These are phyloP conservation scores for Mollisia scopiformis DNA, from an alignment of 2,329 filamentous ascomycete genomes.

Conservation along the genomic window DNA sequence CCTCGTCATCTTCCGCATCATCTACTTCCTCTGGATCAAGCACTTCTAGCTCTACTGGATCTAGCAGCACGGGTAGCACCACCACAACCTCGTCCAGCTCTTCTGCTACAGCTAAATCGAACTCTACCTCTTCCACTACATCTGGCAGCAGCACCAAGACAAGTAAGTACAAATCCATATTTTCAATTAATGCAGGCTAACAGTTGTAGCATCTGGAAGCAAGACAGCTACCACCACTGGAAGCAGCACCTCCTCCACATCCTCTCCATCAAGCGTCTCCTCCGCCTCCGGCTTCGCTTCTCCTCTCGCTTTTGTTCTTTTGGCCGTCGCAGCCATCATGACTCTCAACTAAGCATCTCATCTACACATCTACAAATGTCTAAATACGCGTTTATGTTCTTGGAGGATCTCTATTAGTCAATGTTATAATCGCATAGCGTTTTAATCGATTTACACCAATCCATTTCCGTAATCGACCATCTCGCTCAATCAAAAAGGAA, in stretches of 20 bases:
- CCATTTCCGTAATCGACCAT: background rate
- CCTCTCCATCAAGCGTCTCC: slow-evolving; percentile 17
- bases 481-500: background rate
- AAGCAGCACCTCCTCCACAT: slow-evolving; percentile 4
- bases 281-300: slow-evolving; percentile 28
- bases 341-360: slow-evolving; percentile 30
- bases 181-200: background rate
- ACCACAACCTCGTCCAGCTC: slow-evolving; percentile 1
- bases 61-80: slow-evolving; percentile 6
- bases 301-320: slow-evolving; percentile 35
- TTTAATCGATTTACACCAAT: slow-evolving; percentile 5
- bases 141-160: too few species aligned
- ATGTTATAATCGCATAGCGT: slow-evolving; percentile 13
- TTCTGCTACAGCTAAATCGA: background rate
- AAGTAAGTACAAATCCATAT: background rate
- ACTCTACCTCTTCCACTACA: background rate
- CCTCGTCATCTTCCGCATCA: slow-evolving; percentile 17
- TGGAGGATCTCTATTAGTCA: background rate
- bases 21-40: slow-evolving; percentile 16
- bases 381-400: background rate
- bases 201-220: background rate
- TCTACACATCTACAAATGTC: slow-evolving; percentile 13
- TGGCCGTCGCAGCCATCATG: slow-evolving; percentile 34
- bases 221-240: slow-evolving; percentile 5
- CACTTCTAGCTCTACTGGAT: slow-evolving; percentile 12